Evolutionary conservation across 2,329 filamentous ascomycete species (phyloP).

Genomic region (Fusarium algeriense): DNA sequence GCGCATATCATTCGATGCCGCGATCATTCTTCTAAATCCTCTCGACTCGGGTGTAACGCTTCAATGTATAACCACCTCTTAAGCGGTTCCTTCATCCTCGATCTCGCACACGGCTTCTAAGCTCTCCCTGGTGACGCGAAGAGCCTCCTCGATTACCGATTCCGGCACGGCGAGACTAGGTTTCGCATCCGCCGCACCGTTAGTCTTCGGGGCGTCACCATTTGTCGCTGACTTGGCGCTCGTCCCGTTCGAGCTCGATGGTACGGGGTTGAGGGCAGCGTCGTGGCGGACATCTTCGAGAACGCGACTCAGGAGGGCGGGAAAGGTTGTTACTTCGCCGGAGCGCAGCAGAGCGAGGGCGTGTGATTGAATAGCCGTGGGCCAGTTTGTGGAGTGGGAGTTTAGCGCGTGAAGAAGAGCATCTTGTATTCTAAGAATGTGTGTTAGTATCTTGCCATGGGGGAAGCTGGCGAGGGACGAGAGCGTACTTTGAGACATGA

Average conservation of each 20-base stretch:
- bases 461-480: neutral
- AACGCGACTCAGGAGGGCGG: slow-evolving; percentile 70
- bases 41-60: neutral
- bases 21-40: neutral
- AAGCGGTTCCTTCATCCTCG: slow-evolving; percentile 45
- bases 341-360: slow-evolving; percentile 71
- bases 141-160: slow-evolving; percentile 70
- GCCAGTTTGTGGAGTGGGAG: slow-evolving; percentile 71
- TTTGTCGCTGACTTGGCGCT: slow-evolving; percentile 50
- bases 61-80: neutral
- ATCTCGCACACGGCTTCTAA: slow-evolving; percentile 64
- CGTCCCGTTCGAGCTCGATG: slow-evolving; percentile 49
- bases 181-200: slow-evolving; percentile 44
- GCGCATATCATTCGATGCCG: neutral
- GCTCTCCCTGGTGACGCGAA: slow-evolving; percentile 70
- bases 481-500: slow-evolving; percentile 67
- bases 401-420: slow-evolving; percentile 72
- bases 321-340: slow-evolving; percentile 70
- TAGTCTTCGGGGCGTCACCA: slow-evolving; percentile 49
- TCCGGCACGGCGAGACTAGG: slow-evolving; percentile 67
- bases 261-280: slow-evolving; percentile 48
- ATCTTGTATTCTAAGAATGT: slow-evolving; percentile 67
- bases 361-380: slow-evolving; percentile 69
- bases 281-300: slow-evolving; percentile 72
- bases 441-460: slow-evolving; percentile 16